Conservation (phyloP, 176 grass and related monocot genomes). For the Melocanna baccifera region DNA sequence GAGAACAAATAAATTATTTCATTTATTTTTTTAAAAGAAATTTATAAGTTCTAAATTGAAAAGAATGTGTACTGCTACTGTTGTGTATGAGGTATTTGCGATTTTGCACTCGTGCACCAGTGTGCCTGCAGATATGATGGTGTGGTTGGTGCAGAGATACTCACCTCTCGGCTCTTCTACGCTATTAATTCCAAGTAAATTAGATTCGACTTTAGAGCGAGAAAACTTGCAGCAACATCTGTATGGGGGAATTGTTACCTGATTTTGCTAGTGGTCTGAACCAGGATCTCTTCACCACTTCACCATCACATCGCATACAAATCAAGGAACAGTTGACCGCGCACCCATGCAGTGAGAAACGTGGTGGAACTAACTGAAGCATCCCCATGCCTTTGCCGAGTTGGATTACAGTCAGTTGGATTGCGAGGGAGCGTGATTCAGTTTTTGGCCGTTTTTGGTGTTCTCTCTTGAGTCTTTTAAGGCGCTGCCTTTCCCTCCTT, state of each 20-base stretch:
- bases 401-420: slow-evolving; percentile 14
- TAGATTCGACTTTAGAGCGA: no score
- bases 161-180: no score
- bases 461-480: slow-evolving; percentile 1
- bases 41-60: no score
- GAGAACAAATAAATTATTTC: no score
- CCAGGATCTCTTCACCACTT: neutral
- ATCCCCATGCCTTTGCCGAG: neutral
- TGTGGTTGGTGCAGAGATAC: neutral
- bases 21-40: no score
- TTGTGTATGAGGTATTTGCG: no score
- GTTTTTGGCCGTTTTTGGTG: slow-evolving; percentile 17
- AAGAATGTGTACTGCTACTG: no score
- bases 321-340: neutral
- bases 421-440: slow-evolving; percentile 19
- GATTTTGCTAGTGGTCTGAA: neutral
- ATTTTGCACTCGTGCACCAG: no score
- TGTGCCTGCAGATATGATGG: neutral
- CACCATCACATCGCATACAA: neutral
- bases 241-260: no score
- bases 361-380: no score
- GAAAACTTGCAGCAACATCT: no score
- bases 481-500: neutral
- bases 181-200: no score
- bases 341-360: neutral